These are phyloP conservation scores for Populus hybrid DNA, from an alignment of 441 rosid species.

Conservation along the genomic window DNA sequence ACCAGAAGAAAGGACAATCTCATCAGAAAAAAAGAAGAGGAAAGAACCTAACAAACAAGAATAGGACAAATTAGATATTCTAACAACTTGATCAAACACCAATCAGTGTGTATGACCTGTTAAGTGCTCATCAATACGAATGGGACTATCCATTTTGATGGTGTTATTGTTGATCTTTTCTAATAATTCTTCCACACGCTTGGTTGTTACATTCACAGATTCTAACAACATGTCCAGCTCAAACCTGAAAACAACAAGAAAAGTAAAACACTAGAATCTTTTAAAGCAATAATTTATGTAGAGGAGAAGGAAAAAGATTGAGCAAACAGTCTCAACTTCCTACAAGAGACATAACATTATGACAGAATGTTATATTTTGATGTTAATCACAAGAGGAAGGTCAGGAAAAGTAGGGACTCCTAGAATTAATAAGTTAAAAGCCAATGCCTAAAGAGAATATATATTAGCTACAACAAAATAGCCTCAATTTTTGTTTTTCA, in stretches of 20 bases:
- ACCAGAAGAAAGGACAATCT: conserved; percentile 15
- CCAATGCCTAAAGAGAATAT: background rate
- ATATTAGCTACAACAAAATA: background rate
- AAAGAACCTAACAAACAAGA: conserved; percentile 15
- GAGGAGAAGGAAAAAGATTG: conserved; percentile 1
- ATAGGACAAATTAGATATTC: background rate
- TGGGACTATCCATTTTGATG: conserved; percentile 54
- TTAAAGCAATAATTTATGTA: conserved; percentile 7
- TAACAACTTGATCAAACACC: conserved; percentile 1
- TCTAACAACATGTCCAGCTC: conserved; percentile 98
- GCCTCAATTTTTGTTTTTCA: background rate
- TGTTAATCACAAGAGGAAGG: background rate
- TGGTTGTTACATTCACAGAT: conserved; percentile 80
- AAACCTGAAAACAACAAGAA: conserved; percentile 59
- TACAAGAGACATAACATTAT: background rate
- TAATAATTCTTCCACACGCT: conserved; percentile 83
- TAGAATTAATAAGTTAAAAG: background rate
- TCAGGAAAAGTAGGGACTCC: background rate
- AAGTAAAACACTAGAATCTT: conserved; percentile 14
- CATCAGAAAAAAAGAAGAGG: conserved; percentile 17
- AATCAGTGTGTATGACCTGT: conserved; percentile 57
- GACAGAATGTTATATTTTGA: background rate
- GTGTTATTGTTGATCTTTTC: conserved; percentile 70
- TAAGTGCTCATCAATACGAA: conserved; percentile 75
- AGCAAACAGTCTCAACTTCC: conserved; percentile 1